Base-by-base conservation (phyloP, 2,329 filamentous ascomycete genomes). In the Eurotiales sp. region DNA sequence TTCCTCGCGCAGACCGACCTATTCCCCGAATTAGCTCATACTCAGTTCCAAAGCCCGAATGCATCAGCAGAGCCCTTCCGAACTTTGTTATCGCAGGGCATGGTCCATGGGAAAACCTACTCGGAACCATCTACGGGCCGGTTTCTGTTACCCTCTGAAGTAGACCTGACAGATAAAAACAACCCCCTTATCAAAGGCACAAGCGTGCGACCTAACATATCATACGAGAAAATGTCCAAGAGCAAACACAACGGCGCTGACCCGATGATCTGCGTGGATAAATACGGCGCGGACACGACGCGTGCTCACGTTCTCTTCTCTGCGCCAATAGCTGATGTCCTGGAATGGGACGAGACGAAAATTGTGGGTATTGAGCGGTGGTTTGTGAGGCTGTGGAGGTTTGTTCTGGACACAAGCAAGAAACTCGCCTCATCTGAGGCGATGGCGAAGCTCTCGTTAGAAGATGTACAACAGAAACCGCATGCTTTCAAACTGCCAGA, bases 191-290 rank as follows among this genome's bases (percentile, higher is more conserved):
- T 93, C n/a, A 76, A 76, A 15, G 76, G 78, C 0, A 87, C 83
- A 0, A 81, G 83, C 3, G 70, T 79, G 43, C 61, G 64, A 0
- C 82, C 86, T 1, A 79, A 74, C 23, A 70, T 90, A 15, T 84
- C 82, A 1, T 95, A 81, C 60, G 90, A 95, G 67, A 96, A 96
- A 66, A 96, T 96, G 90, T 93, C 88, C 34, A 96, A 96, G 72
- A 95, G 88, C 61, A 96, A 96, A 69, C 79, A 93, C 72, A 96
- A 96, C 63, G 90, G 90, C 22, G 88, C 95, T 6, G 89, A 95
- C 63, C 90, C 90, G 0, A 83, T 81, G 0, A 76, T 74, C 0
- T 87, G 86, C 56, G 88, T 93, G 52, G 72, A 77, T 7, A 83
- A 81, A 58, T 86, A 93, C 60, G 90, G 90, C 19, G 88, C 90